These are phyloP conservation scores for Daldinia grandis DNA, from an alignment of 495 filamentous ascomycete genomes.

Conservation along the genomic window DNA sequence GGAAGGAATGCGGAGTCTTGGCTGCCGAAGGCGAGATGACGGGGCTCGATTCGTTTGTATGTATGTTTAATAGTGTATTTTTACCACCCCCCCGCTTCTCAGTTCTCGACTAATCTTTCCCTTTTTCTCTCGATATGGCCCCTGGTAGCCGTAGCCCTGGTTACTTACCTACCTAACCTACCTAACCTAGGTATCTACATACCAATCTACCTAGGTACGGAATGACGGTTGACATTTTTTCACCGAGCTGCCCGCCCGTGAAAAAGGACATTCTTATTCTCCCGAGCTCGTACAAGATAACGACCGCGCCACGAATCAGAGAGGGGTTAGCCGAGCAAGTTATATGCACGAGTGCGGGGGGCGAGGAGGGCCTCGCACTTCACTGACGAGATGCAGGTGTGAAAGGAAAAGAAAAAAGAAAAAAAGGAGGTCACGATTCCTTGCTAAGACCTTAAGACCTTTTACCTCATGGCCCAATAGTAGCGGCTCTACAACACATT, in stretches of 20 bases:
- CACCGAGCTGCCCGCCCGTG: slow-evolving; percentile 13
- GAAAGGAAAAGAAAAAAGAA: not conserved
- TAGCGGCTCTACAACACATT: slow-evolving; percentile 20
- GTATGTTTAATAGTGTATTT: slow-evolving; percentile 4
- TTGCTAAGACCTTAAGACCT: slow-evolving; percentile 11
- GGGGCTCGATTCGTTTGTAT: not conserved
- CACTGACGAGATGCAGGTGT: slow-evolving; percentile 13
- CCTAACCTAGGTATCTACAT: not conserved
- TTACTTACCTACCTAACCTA: not conserved
- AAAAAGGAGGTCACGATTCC: slow-evolving; percentile 21
- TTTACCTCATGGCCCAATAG: slow-evolving; percentile 22
- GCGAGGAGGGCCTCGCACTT: slow-evolving; percentile 19
- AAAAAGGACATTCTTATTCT: slow-evolving; percentile 39
- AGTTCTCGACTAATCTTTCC: slow-evolving; percentile 40
- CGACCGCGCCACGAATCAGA: slow-evolving; percentile 34
- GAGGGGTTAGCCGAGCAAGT: slow-evolving; percentile 28
- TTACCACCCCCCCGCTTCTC: slow-evolving; percentile 5
- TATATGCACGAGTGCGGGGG: slow-evolving; percentile 38
- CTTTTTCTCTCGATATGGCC: slow-evolving; percentile 10
- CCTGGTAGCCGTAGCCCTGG: not conserved
- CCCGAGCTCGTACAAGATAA: slow-evolving; percentile 41
- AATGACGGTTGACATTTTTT: not conserved
- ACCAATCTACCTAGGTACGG: slow-evolving; percentile 2
- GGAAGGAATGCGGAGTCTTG: slow-evolving; percentile 35
- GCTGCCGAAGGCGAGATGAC: slow-evolving; percentile 18